Conservation (phyloP, 345 rosid species). For the Eucalyptus curtisii region DNA sequence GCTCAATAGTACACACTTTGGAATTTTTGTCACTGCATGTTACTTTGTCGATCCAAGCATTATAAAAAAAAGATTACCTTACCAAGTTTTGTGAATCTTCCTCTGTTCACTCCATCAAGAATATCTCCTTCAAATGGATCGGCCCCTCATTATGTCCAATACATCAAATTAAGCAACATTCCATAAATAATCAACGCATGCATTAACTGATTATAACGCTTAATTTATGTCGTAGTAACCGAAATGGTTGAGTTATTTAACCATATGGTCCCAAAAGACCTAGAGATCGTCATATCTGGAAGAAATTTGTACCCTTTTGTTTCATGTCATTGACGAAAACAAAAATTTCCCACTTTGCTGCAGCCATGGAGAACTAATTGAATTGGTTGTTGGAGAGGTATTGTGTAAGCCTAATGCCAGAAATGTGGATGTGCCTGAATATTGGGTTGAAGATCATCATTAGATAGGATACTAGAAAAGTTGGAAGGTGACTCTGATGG, state of each 20-base stretch:
- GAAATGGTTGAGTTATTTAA: too few species aligned
- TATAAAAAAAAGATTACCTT: too few species aligned
- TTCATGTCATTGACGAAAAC: background rate
- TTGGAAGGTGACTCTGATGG: background rate
- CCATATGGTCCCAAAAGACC: background rate
- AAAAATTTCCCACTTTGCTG: background rate
- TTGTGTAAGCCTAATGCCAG: background rate
- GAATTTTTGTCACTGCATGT: background rate
- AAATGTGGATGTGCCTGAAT: background rate
- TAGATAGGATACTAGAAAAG: background rate
- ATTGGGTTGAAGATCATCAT: background rate
- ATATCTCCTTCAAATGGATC: background rate
- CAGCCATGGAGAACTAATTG: background rate
- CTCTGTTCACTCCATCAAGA: background rate
- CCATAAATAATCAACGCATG: background rate
- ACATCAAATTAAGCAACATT: background rate
- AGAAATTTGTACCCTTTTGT: background rate
- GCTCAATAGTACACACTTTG: background rate
- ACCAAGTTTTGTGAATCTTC: background rate
- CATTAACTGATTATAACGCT: background rate
- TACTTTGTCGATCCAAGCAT: background rate
- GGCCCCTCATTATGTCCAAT: background rate
- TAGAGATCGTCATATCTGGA: background rate
- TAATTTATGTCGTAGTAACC: background rate
- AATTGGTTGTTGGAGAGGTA: background rate